Evolutionary conservation across 768 basidiomycete species (phyloP).

Genomic region (Coprinopsis sp.): DNA sequence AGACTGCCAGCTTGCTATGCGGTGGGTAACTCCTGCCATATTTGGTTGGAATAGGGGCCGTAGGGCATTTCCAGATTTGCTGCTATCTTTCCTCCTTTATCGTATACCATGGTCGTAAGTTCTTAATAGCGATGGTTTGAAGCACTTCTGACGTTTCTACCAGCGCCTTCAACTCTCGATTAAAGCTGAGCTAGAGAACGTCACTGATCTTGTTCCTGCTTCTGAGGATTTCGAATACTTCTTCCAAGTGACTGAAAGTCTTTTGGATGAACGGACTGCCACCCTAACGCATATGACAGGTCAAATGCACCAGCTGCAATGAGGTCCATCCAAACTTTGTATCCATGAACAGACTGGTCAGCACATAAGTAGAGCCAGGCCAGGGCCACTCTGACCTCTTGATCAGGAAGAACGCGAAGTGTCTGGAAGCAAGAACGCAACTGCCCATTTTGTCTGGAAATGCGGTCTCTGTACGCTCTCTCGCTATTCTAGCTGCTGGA

Average conservation of each 20-base stretch:
- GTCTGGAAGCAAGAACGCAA: slow-evolving; percentile 61
- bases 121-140: too few species aligned
- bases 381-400: slow-evolving; percentile 11
- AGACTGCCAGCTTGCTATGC: too few species aligned
- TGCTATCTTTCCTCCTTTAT: slow-evolving; percentile 9
- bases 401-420: slow-evolving; percentile 61
- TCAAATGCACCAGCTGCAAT: slow-evolving; percentile 76
- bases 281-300: slow-evolving; percentile 36
- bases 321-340: slow-evolving; percentile 72
- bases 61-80: neutral
- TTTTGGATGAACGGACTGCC: slow-evolving; percentile 3
- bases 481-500: slow-evolving; percentile 3
- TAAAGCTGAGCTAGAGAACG: slow-evolving; percentile 77
- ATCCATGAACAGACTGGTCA: slow-evolving; percentile 65
- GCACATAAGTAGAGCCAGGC: slow-evolving; percentile 64
- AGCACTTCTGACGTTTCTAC: neutral
- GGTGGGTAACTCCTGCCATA: too few species aligned
- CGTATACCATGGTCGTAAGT: slow-evolving; percentile 49
- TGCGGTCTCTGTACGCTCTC: slow-evolving; percentile 54
- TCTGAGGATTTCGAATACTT: slow-evolving; percentile 71
- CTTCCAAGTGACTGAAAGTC: slow-evolving; percentile 53
- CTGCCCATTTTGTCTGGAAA: slow-evolving; percentile 78
- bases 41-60: slow-evolving; percentile 12
- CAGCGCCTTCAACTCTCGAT: slow-evolving; percentile 64
- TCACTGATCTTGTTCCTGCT: slow-evolving; percentile 65